These are phyloP conservation scores for Tolypocladium nubicola DNA, from an alignment of 2,329 filamentous ascomycete genomes.

Conservation along the genomic window DNA sequence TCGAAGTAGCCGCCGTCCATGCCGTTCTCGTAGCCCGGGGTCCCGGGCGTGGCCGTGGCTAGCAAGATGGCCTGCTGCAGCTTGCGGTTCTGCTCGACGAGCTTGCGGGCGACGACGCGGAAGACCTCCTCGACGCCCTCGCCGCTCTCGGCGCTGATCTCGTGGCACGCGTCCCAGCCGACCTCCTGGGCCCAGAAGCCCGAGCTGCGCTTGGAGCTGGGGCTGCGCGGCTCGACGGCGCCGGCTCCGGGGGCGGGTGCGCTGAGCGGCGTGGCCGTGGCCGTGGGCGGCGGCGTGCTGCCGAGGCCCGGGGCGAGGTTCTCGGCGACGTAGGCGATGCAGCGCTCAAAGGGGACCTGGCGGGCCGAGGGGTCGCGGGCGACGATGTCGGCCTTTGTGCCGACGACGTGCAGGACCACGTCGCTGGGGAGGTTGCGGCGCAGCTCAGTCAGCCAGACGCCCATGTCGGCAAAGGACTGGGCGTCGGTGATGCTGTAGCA, in stretches of 20 bases:
- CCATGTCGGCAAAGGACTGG: conserved; percentile 83
- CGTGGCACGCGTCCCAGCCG: conserved; percentile 95
- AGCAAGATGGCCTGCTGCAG: conserved; percentile 48
- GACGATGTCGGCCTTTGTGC: conserved; percentile 87
- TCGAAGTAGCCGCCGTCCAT: conserved; percentile 43
- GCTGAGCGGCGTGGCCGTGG: conserved; percentile 35
- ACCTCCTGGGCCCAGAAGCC: conserved; percentile 88
- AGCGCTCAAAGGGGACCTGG: conserved; percentile 87
- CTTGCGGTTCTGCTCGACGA: conserved; percentile 54
- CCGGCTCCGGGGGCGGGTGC: conserved; percentile 12
- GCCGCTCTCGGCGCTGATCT: conserved; percentile 87
- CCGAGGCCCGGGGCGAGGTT: conserved; percentile 66
- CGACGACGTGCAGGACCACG: conserved; percentile 87
- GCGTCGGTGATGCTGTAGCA: conserved; percentile 92
- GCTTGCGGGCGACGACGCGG: conserved; percentile 53
- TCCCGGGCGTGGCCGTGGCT: conserved; percentile 41
- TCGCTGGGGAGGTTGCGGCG: conserved; percentile 67
- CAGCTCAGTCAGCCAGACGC: conserved; percentile 78
- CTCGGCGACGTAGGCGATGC: conserved; percentile 91
- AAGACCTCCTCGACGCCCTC: conserved; percentile 97
- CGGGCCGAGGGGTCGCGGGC: conserved; percentile 68
- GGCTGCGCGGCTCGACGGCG: conserved; percentile 43
- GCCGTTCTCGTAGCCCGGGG: conserved; percentile 33
- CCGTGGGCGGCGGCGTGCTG: conserved; percentile 57
- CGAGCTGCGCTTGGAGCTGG: conserved; percentile 55